Base-by-base conservation (phyloP, 805 yeast genomes). In the Grigorovia humatica region DNA sequence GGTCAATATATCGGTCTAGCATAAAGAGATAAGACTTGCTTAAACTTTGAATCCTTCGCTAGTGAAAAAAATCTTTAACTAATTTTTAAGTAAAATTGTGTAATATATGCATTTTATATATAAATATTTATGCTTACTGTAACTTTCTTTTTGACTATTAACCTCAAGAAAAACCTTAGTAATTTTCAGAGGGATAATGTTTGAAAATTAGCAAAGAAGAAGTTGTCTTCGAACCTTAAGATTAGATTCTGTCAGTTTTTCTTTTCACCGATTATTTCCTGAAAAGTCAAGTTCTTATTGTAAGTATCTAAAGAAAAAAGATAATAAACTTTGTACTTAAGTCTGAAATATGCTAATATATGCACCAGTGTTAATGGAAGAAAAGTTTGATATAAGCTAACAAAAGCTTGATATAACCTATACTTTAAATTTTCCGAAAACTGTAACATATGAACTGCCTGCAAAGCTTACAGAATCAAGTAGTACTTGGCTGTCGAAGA, bases 1-100 rank as follows among this genome's bases (percentile, higher is more conserved):
- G 75, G 75, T 29, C 65, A 59, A 38, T 72, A 72, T 55, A 55
- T 57, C 48, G 74, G 72, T 6, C 49, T 66, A 48, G 57, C 68
- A 5, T 62, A 53, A 50, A 38, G 40, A 44, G 38, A 32, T 8
- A 9, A 32, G 8, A 11, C 11, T 32, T 32, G 38, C 11, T 13
- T 32, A 5, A 8, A 32, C 4, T 32, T 32, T 32, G 7, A 30
- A 30, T 30, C 9, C 15, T 32, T 9, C 38, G 11, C 38, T 32
- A 32, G 15, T 9, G 3, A 32, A 23, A 23, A 6, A 11, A 9
- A 32, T 3, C 4, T 32, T 32, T 13, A 32, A 32, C 38, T 32
- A 32, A 32, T 32, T 9, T 32, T 4, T 32, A 11, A 32, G 8
- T n/a, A 8, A 32, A 32, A 5, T 11, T 32, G 38, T 32, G 15